Evolutionary conservation across 2,329 filamentous ascomycete genomes (phyloP).

Genomic region (Penicillium sp.): DNA sequence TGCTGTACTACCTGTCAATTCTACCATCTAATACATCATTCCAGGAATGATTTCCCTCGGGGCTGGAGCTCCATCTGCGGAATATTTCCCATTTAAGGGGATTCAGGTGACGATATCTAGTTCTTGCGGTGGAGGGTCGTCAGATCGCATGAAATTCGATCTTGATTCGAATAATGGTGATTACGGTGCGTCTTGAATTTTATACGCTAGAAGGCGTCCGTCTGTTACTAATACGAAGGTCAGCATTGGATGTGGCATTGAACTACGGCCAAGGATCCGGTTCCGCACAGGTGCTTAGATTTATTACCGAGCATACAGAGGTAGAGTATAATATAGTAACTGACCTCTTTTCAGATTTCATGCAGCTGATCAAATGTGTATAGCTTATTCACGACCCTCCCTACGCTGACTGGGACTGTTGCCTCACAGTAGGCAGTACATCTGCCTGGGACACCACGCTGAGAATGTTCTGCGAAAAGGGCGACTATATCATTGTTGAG

Average conservation of each 20-base stretch:
- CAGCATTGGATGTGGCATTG: constrained; percentile 2
- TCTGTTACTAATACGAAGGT: no score
- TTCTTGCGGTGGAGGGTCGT: no score
- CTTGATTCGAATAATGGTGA: background rate
- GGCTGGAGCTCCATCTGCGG: constrained; percentile 1
- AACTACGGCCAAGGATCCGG: constrained; percentile 5
- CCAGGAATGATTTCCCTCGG: constrained; percentile 2
- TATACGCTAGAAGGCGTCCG: no score
- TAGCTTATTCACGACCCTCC: constrained; percentile 11
- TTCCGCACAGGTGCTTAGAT: constrained; percentile 1
- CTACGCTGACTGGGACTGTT: constrained; percentile 9
- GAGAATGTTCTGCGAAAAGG: constrained; percentile 5
- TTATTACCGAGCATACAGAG: constrained; percentile 7
- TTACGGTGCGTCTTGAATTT: no score
- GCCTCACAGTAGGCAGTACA: constrained; percentile 4
- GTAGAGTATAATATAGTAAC: background rate
- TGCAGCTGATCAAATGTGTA: background rate
- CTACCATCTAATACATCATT: background rate
- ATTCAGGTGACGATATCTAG: background rate
- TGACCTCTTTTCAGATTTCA: no score
- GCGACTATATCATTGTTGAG: constrained; percentile 4
- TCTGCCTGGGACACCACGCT: constrained; percentile 4
- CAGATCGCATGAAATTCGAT: no score
- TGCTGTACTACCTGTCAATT: no score
- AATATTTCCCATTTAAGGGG: background rate